These are phyloP conservation scores for Ascochyta rabiei DNA, from an alignment of 2,329 filamentous ascomycete genomes.

Conservation along the genomic window DNA sequence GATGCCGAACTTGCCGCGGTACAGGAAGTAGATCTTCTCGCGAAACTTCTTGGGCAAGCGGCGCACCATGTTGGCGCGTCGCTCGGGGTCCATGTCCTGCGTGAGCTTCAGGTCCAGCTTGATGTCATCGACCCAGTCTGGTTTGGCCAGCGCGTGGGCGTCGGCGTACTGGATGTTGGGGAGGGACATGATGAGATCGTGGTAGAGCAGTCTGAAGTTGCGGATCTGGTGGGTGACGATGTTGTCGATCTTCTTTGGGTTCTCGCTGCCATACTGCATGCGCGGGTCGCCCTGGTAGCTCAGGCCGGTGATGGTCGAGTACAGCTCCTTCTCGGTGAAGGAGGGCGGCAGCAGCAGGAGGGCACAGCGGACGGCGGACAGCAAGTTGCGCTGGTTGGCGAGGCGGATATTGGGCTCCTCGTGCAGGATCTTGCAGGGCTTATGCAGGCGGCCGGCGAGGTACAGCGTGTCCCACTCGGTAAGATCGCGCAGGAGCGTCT, in stretches of 20 bases:
- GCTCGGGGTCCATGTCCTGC: conserved; percentile 92
- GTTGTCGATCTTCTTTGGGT: conserved; percentile 89
- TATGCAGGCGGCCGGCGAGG: conserved; percentile 93
- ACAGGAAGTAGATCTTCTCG: conserved; percentile 89
- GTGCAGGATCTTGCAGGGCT: conserved; percentile 95
- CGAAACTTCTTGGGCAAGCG: conserved; percentile 87
- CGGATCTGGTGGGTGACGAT: conserved; percentile 91
- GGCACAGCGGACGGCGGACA: conserved; percentile 88
- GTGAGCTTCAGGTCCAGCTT: conserved; percentile 67
- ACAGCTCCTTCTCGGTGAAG: conserved; percentile 88
- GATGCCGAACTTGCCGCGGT: conserved; percentile 88
- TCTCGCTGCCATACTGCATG: conserved; percentile 88
- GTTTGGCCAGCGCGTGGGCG: conserved; percentile 59
- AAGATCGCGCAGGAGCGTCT: conserved; percentile 85
- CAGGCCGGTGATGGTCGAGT: conserved; percentile 87
- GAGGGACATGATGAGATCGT: conserved; percentile 84
- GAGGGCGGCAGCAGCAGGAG: conserved; percentile 81
- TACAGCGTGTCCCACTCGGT: conserved; percentile 94
- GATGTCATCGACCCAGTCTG: conserved; percentile 67
- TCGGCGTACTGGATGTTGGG: conserved; percentile 85
- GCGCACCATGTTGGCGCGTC: conserved; percentile 94
- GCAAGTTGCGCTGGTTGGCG: conserved; percentile 93
- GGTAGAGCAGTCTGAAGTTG: conserved; percentile 90
- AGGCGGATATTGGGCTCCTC: conserved; percentile 92
- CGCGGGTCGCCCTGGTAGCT: conserved; percentile 96